Evolutionary conservation across 2,329 filamentous ascomycete species (phyloP), one percentile per base, ranked within the genome.

Genomic region (Rutstroemia sp.): DNA sequence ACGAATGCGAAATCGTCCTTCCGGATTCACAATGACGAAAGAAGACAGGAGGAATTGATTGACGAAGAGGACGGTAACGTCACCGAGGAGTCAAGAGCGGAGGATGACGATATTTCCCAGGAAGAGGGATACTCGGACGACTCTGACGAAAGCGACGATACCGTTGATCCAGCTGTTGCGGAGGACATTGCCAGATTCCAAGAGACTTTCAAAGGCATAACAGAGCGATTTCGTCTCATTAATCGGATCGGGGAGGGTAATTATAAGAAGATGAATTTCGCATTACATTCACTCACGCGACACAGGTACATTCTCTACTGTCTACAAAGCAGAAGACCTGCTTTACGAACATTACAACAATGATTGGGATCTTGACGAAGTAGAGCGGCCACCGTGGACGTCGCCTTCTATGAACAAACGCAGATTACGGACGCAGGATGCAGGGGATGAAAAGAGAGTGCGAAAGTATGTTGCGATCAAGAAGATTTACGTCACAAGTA

Each of bases 401-500:
- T 81, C 83, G n/a, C 87, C 84, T n/a, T 82, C 84, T 0, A 69
- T 83, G 10, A 87, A 83, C 68, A 77, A 70, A 63, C 72, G 71
- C 57, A 76, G 73, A 65, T 72, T 66, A 48, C 75, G 73, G 49
- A 51, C 59, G 48, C 25, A 63, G 58, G 51, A 59, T 30, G 59
- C 61, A 49, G 47, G 65, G 51, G 60, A 64, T 47, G 42, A 66
- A 41, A 68, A 65, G 21, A 71, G 70, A 27, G 25, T 6, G 42
- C 74, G 74, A 54, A 89, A 87, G 69, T 97, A 87, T 68, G 95
- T 99, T 60, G 94, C 95, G 19, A 89, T 99, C 72, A 99, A 99
- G 76, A 99, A 99, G 76, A 99, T 99, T 65, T 99, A 99, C 71
- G 94, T 97, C 62, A 99, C 95, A 0, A 96, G 92, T 60, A 96